These are phyloP conservation scores for Pseudogymnoascus sp. DNA, from an alignment of 2,329 filamentous ascomycete genomes.

Conservation along the genomic window DNA sequence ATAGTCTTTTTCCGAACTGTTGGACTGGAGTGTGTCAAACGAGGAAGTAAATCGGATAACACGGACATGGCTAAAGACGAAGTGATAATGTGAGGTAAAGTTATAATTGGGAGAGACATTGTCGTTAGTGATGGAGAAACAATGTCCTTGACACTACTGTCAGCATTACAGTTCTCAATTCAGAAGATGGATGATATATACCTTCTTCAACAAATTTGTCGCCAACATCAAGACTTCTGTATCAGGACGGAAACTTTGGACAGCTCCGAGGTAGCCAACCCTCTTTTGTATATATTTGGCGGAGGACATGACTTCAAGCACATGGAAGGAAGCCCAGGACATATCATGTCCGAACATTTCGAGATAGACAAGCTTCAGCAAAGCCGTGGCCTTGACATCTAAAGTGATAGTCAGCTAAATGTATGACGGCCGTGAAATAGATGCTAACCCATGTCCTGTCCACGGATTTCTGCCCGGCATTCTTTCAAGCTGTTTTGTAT, in stretches of 20 bases:
- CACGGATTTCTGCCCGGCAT: conserved; percentile 86
- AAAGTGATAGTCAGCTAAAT: conserved; percentile 15
- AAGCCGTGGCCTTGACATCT: conserved; percentile 93
- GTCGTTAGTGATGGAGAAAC: conserved; percentile 61
- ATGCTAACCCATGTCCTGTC: conserved; percentile 77
- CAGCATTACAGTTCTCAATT: conserved; percentile 6
- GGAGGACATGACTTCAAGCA: conserved; percentile 97
- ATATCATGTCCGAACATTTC: conserved; percentile 99
- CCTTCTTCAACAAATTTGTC: conserved; percentile 94
- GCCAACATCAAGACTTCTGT: conserved; percentile 97
- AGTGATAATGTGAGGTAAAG: conserved; percentile 91
- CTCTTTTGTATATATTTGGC: conserved; percentile 91
- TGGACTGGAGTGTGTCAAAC: conserved; percentile 76
- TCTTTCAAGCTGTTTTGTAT: conserved; percentile 89
- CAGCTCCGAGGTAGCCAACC: conserved; percentile 87
- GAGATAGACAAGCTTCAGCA: conserved; percentile 92
- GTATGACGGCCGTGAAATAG: neutral
- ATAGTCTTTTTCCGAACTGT: conserved; percentile 91
- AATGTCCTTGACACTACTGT: conserved; percentile 49
- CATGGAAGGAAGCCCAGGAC: conserved; percentile 98
- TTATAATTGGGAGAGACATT: conserved; percentile 76
- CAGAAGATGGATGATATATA: conserved; percentile 25
- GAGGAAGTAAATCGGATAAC: conserved; percentile 74
- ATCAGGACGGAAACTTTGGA: conserved; percentile 90
- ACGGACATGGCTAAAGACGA: conserved; percentile 85